Percentiles rank a stretch among this genome's conserved stretches.
Evolutionary conservation across 176 grass and related monocot genomes (phyloP).

Genomic region (Oryza officinalis): DNA sequence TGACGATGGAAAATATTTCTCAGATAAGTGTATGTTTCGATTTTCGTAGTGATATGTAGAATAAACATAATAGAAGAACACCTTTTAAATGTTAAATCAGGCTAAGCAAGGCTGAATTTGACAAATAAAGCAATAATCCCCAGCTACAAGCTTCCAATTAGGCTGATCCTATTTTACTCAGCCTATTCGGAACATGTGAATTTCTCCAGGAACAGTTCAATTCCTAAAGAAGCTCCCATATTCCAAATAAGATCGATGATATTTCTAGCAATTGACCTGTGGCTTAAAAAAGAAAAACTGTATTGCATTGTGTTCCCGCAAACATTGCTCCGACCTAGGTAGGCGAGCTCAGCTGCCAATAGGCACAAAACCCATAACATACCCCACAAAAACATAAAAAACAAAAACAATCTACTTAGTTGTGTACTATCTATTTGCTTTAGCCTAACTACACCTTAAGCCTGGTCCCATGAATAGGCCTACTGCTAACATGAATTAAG

Average conservation of each 20-base stretch:
- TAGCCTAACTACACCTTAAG: neutral
- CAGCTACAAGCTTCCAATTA: neutral
- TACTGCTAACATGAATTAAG: neutral
- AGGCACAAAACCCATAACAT: neutral
- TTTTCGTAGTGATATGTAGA: neutral
- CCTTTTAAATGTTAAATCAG: neutral
- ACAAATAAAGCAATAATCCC: neutral
- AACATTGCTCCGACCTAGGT: neutral
- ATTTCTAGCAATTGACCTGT: neutral
- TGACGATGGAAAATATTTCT: neutral
- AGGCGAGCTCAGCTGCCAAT: neutral
- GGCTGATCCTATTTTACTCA: neutral
- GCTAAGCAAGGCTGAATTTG: neutral
- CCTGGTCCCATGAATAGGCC: neutral
- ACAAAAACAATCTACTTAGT: slow-evolving; percentile 6
- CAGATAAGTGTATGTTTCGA: neutral
- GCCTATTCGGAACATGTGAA: neutral
- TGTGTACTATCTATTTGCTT: neutral
- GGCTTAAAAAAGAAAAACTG: neutral
- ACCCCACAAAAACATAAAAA: neutral
- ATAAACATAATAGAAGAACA: neutral
- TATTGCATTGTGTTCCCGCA: neutral
- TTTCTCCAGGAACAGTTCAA: neutral
- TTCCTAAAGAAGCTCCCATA: neutral
- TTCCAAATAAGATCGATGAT: neutral